Evolutionary conservation across 2,329 filamentous ascomycete genomes (phyloP).

Genomic region (Blumeria hordei): DNA sequence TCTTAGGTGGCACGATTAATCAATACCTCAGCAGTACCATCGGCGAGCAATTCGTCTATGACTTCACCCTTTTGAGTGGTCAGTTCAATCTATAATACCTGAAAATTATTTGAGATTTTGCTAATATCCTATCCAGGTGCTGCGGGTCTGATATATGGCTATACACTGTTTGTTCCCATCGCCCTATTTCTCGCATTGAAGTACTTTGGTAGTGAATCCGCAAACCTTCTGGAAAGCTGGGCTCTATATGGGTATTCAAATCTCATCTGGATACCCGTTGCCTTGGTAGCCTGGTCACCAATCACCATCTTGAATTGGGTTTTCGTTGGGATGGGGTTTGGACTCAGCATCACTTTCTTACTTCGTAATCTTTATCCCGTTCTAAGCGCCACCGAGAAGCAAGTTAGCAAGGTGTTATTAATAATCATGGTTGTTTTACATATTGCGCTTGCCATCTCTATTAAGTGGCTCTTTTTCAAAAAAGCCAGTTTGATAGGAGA

Average conservation of each 20-base stretch:
- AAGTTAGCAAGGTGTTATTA: slow-evolving; percentile 72
- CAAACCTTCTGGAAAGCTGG: slow-evolving; percentile 86
- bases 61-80: slow-evolving; percentile 75
- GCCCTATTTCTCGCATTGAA: slow-evolving; percentile 68
- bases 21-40: slow-evolving; percentile 53
- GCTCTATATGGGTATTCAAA: slow-evolving; percentile 91
- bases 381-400: slow-evolving; percentile 72
- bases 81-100: slow-evolving; percentile 5
- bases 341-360: slow-evolving; percentile 58
- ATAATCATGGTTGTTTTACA: slow-evolving; percentile 68
- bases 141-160: slow-evolving; percentile 83
- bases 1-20: slow-evolving; percentile 83
- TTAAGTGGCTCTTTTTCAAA: slow-evolving; percentile 83
- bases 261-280: slow-evolving; percentile 89
- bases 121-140: slow-evolving; percentile 27
- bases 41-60: slow-evolving; percentile 62
- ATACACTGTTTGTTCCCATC: slow-evolving; percentile 69
- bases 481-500: not conserved
- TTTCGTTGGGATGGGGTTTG: slow-evolving; percentile 74
- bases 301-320: slow-evolving; percentile 75
- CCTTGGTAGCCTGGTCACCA: slow-evolving; percentile 73
- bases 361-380: slow-evolving; percentile 77
- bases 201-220: slow-evolving; percentile 87
- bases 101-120: not conserved
- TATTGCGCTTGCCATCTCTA: slow-evolving; percentile 71